These are phyloP conservation scores for Podaxis rugospora DNA, from an alignment of 768 basidiomycete genomes.

Conservation along the genomic window DNA sequence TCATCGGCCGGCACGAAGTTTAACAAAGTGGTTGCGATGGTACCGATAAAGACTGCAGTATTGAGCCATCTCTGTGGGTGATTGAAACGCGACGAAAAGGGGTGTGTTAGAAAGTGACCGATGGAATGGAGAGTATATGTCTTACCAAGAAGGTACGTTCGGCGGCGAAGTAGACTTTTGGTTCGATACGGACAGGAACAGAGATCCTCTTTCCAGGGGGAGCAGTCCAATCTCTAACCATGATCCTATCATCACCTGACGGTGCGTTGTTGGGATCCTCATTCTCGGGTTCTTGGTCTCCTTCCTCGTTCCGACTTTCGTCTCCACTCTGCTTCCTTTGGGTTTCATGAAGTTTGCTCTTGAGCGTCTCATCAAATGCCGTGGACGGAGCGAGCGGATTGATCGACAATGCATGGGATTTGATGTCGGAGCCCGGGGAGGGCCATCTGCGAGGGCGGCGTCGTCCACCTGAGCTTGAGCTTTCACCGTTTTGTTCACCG, in stretches of 20 bases:
- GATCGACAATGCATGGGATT: slow-evolving; percentile 53
- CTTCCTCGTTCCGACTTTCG: slow-evolving; percentile 19
- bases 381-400: slow-evolving; percentile 83
- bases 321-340: slow-evolving; percentile 24
- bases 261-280: slow-evolving; percentile 28
- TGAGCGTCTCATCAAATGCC: slow-evolving; percentile 79
- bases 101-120: slow-evolving; percentile 3
- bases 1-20: slow-evolving; percentile 80
- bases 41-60: slow-evolving; percentile 81
- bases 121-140: slow-evolving; percentile 12
- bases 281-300: slow-evolving; percentile 26
- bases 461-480: slow-evolving; percentile 20
- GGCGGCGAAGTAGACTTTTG: slow-evolving; percentile 96
- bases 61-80: slow-evolving; percentile 80
- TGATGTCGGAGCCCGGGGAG: slow-evolving; percentile 20
- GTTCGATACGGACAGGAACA: slow-evolving; percentile 94
- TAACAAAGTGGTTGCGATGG: slow-evolving; percentile 85
- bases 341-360: slow-evolving; percentile 51
- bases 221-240: slow-evolving; percentile 70
- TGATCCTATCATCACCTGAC: slow-evolving; percentile 45
- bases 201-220: slow-evolving; percentile 87
- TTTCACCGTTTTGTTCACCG: slow-evolving; percentile 12
- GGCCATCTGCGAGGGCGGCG: slow-evolving; percentile 25
- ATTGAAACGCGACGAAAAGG: background rate
- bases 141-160: slow-evolving; percentile 92